Evolutionary conservation across 2,329 filamentous ascomycete genomes (phyloP).

Genomic region (Apiospora malaysiana): DNA sequence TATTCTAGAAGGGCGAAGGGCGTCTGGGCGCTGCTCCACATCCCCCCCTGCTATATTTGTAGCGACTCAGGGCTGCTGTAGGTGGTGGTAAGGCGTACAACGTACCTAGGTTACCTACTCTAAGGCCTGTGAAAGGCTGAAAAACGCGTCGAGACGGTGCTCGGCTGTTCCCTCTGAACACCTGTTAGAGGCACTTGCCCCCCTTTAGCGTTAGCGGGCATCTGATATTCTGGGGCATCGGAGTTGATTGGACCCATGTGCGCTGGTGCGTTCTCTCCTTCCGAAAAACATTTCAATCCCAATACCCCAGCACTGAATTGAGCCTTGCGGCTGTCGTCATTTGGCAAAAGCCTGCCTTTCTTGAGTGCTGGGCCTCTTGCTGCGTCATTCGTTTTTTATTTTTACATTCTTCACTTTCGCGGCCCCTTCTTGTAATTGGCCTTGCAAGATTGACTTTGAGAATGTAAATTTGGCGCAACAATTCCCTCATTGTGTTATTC

Average conservation of each 20-base stretch:
- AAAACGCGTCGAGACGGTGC: neutral
- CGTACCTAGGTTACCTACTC: no score
- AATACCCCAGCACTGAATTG: neutral
- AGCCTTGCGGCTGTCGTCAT: constrained; percentile 1
- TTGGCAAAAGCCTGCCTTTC: neutral
- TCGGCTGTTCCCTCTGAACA: constrained; percentile 8
- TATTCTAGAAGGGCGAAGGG: neutral
- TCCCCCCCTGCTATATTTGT: neutral
- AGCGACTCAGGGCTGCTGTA: neutral
- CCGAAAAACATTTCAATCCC: constrained; percentile 12
- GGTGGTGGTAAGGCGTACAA: no score
- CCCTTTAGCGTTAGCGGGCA: constrained; percentile 3
- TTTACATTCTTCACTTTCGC: neutral
- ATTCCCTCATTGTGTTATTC: neutral
- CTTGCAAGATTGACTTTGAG: neutral
- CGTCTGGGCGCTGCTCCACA: neutral
- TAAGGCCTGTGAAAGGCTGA: neutral
- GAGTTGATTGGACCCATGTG: constrained; percentile 1
- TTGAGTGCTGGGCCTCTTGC: neutral
- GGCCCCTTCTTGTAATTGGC: neutral
- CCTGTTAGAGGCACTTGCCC: constrained; percentile 1
- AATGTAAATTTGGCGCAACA: neutral
- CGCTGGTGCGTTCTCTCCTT: neutral
- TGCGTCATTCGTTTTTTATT: neutral
- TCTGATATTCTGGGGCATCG: constrained; percentile 2